Evolutionary conservation across 202 grass and related monocot species (phyloP).

Genomic region (Brachypodium distachyon): DNA sequence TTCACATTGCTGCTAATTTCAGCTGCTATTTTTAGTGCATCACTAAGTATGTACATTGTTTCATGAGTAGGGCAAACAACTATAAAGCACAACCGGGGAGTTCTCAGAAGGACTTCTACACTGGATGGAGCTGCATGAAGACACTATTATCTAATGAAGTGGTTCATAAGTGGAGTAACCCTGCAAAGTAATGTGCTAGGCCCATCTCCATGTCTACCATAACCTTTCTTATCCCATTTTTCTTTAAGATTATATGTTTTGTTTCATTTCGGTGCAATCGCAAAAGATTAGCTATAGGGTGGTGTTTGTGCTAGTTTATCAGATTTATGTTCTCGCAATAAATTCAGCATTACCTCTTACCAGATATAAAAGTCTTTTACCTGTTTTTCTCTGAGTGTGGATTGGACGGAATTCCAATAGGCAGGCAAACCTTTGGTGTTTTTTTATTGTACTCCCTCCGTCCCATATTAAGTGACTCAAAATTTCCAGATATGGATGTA

Average conservation of each 20-base stretch:
- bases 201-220: constrained; percentile 1
- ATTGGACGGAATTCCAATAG: background rate
- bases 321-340: background rate
- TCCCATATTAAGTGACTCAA: no score
- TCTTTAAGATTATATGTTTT: background rate
- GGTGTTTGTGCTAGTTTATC: background rate
- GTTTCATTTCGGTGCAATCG: background rate
- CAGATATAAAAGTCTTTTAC: background rate
- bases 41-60: constrained; percentile 2
- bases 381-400: background rate
- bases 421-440: background rate
- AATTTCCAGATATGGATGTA: no score
- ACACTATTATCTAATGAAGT: constrained; percentile 46
- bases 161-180: constrained; percentile 44
- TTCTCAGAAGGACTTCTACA: constrained; percentile 57
- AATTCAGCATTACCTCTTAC: no score
- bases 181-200: constrained; percentile 53
- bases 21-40: background rate
- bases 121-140: constrained; percentile 88
- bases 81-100: constrained; percentile 41
- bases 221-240: background rate
- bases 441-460: background rate
- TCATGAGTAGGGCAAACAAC: constrained; percentile 51
- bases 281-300: background rate
- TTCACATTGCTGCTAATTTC: background rate